Evolutionary conservation across 192 early-diverging fungal species (phyloP).

Genomic region (Funneliformis mosseae): DNA sequence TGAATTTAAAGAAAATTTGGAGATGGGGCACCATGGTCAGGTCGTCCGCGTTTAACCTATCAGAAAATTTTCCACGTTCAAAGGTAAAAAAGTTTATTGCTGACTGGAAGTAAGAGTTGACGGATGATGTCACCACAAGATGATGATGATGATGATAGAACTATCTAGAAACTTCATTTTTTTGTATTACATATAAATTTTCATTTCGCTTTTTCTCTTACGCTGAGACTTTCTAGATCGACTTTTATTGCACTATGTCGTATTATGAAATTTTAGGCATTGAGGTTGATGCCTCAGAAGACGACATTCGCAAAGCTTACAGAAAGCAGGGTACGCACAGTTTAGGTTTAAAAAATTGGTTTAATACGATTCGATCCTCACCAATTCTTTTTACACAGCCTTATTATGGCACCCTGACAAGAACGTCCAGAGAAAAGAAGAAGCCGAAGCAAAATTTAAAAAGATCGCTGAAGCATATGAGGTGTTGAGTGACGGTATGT

Average conservation of each 20-base stretch:
- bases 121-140: no score
- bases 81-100: no score
- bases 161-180: neutral
- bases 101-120: no score
- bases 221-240: no score
- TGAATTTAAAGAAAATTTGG: no score
- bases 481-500: slow-evolving; percentile 42
- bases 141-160: neutral
- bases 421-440: slow-evolving; percentile 66
- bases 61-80: no score
- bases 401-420: slow-evolving; percentile 82
- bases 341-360: neutral
- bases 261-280: slow-evolving; percentile 58
- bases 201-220: no score
- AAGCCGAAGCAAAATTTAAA: slow-evolving; percentile 57
- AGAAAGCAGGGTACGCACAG: slow-evolving; percentile 56
- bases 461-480: slow-evolving; percentile 43
- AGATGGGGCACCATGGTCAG: no score
- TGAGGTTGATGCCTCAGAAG: slow-evolving; percentile 68
- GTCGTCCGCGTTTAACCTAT: no score
- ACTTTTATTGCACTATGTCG: neutral
- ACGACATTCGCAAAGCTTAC: slow-evolving; percentile 84
- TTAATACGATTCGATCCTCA: neutral
- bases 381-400: slow-evolving; percentile 37
- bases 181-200: no score